Percentiles rank a stretch among this genome's conserved stretches.
phyloP scores from a whole-genome alignment of 331 rosid genomes.

The Dryas integrifolia region DNA sequence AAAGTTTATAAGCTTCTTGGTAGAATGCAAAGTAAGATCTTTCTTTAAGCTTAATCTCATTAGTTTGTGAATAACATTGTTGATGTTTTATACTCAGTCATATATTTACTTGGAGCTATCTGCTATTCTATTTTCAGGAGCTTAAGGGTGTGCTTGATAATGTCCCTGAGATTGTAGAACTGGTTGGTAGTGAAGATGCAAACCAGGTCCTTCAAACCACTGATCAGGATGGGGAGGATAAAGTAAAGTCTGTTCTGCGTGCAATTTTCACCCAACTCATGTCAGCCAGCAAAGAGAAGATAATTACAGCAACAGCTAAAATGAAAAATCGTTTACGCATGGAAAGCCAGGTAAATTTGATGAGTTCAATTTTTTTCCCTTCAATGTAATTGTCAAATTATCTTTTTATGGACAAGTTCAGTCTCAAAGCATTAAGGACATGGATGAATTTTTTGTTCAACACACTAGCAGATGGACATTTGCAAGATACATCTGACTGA shows the following conservation, averaged over 20 bases:
- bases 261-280: conserved; percentile 71
- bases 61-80: too few relatives aligned
- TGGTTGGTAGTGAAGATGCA: conserved; percentile 61
- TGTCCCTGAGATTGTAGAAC: conserved; percentile 72
- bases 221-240: conserved; percentile 50
- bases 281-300: conserved; percentile 61
- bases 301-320: conserved; percentile 47
- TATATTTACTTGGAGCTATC: conserved; percentile 19
- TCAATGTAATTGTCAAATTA: not conserved
- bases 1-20: not conserved
- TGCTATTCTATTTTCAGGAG: conserved; percentile 51
- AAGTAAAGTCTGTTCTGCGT: conserved; percentile 53
- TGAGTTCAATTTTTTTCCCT: not conserved
- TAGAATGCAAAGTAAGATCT: not conserved
- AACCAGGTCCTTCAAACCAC: conserved; percentile 42
- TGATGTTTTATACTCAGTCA: not conserved
- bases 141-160: conserved; percentile 63
- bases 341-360: conserved; percentile 64
- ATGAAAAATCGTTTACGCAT: conserved; percentile 57
- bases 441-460: too few relatives aligned
- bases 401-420: not conserved
- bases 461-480: not conserved
- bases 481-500: not conserved
- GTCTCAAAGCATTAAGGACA: too few relatives aligned
- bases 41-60: not conserved